phyloP scores from a whole-genome alignment of 2,329 filamentous ascomycete genomes.

The Aureobasidium sp. region DNA sequence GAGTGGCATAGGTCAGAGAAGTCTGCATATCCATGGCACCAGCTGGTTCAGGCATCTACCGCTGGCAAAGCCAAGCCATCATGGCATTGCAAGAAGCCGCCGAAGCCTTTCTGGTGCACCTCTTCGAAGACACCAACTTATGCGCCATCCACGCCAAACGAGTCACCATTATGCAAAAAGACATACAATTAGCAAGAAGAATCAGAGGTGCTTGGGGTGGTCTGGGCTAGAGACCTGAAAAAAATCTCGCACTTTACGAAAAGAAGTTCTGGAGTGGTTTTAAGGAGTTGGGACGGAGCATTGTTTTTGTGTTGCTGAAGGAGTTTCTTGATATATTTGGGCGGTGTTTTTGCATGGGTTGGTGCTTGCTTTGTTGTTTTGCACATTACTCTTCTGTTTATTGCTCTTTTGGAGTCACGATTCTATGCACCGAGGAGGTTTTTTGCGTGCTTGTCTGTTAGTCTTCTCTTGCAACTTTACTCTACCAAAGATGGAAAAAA shows the following conservation, averaged over 20 bases:
- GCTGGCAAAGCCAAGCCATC: slow-evolving; percentile 97
- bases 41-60: slow-evolving; percentile 52
- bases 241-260: background rate
- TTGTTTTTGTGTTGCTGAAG: background rate
- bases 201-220: slow-evolving; percentile 65
- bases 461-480: too few relatives aligned
- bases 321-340: background rate
- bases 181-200: slow-evolving; percentile 92
- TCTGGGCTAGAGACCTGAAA: background rate
- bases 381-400: too few relatives aligned
- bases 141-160: slow-evolving; percentile 99
- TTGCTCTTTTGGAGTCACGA: too few relatives aligned
- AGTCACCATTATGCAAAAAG: slow-evolving; percentile 96
- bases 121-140: slow-evolving; percentile 98
- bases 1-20: slow-evolving; percentile 58
- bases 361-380: too few relatives aligned
- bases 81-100: slow-evolving; percentile 87
- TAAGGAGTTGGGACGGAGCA: too few relatives aligned
- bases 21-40: slow-evolving; percentile 95
- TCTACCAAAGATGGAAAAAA: too few relatives aligned
- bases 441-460: too few relatives aligned
- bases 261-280: too few relatives aligned
- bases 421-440: too few relatives aligned
- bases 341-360: too few relatives aligned
- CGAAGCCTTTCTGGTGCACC: slow-evolving; percentile 90